phyloP scores from a whole-genome alignment of 805 yeast genomes.

The Yamadazyma takamatsuzukensis region DNA sequence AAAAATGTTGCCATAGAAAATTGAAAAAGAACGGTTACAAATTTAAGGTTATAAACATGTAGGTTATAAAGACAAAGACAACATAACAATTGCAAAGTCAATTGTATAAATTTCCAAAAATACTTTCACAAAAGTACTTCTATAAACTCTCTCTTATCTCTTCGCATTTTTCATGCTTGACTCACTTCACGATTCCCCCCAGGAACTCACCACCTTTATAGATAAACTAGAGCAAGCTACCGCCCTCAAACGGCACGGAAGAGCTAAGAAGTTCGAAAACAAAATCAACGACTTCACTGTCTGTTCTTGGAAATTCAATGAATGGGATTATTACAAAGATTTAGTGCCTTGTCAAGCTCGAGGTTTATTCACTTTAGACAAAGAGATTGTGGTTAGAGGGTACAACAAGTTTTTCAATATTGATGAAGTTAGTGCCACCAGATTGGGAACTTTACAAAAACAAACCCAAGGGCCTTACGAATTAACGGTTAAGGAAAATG shows the following conservation, averaged over 20 bases:
- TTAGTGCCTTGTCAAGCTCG: constrained; percentile 75
- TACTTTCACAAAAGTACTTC: too few relatives aligned
- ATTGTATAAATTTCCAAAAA: too few relatives aligned
- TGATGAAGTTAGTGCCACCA: constrained; percentile 57
- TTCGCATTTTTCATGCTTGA: constrained; percentile 4
- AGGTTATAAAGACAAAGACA: too few relatives aligned
- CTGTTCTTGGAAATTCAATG: constrained; percentile 77
- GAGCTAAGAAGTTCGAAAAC: constrained; percentile 12
- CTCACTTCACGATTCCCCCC: constrained; percentile 9
- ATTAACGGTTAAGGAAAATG: constrained; percentile 85
- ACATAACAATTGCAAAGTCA: too few relatives aligned
- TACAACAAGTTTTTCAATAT: constrained; percentile 92
- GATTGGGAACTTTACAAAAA: constrained; percentile 40
- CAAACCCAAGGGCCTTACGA: constrained; percentile 71
- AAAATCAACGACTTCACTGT: constrained; percentile 4
- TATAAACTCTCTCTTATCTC: too few relatives aligned
- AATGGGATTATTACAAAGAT: constrained; percentile 74
- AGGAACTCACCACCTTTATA: constrained; percentile 17
- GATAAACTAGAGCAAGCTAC: constrained; percentile 16
- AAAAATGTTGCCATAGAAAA: too few relatives aligned
- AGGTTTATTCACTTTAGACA: constrained; percentile 65
- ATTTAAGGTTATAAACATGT: too few relatives aligned
- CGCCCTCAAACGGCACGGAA: constrained; percentile 18
- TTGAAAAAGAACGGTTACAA: too few relatives aligned
- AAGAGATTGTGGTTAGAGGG: constrained; percentile 70